phyloP scores from a whole-genome alignment of 1,284 basidiomycete genomes.

The Cryptococcus sp. region DNA sequence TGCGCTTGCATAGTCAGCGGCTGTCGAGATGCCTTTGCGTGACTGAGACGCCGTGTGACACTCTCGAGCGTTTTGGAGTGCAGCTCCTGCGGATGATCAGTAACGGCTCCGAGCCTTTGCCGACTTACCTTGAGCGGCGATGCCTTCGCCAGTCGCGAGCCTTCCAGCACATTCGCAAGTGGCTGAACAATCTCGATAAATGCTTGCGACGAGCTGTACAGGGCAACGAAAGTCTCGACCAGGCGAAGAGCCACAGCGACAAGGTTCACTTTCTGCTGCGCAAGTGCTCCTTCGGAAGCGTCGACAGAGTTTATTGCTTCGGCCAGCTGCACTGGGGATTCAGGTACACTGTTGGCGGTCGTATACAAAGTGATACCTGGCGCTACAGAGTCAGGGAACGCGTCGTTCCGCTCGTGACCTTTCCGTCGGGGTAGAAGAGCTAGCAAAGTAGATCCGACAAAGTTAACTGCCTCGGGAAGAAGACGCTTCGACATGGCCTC shows the following conservation, averaged over 20 bases:
- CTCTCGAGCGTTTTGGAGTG: constrained; percentile 55
- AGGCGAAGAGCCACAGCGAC: constrained; percentile 66
- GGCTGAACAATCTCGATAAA: constrained; percentile 84
- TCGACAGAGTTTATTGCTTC: constrained; percentile 33
- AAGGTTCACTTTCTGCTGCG: constrained; percentile 56
- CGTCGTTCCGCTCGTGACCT: constrained; percentile 58
- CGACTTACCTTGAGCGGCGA: constrained; percentile 62
- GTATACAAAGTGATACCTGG: constrained; percentile 38
- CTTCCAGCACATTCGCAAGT: constrained; percentile 62
- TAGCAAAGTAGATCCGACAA: constrained; percentile 69
- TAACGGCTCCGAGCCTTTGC: not conserved
- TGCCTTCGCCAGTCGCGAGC: constrained; percentile 59
- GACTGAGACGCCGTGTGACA: constrained; percentile 67
- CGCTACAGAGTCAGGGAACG: constrained; percentile 67
- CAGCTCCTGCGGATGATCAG: constrained; percentile 53
- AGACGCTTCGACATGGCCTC: constrained; percentile 82
- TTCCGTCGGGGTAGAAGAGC: constrained; percentile 66
- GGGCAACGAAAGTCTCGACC: constrained; percentile 66
- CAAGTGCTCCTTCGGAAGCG: constrained; percentile 45
- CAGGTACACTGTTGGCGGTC: constrained; percentile 21
- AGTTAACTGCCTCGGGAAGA: constrained; percentile 87
- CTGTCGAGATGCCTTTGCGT: constrained; percentile 69
- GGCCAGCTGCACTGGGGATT: constrained; percentile 32
- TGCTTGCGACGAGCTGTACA: constrained; percentile 74
- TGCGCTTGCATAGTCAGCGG: constrained; percentile 89